A percentile compares a stretch with the other conserved stretches of the same genome.
These are phyloP conservation scores for Astragalus glycyphyllos DNA, from an alignment of 306 rosid species.

Conservation along the genomic window DNA sequence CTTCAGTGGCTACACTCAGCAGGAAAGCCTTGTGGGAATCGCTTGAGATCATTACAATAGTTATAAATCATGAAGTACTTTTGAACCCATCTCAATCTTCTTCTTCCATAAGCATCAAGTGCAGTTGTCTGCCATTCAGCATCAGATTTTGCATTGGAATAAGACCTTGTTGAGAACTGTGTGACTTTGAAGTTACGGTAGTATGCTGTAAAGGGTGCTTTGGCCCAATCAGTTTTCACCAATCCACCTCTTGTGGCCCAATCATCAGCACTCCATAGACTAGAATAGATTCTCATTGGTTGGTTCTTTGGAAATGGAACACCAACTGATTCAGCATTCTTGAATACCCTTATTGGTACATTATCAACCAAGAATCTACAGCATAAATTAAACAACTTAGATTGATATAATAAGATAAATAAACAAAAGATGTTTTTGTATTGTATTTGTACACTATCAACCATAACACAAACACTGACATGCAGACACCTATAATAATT, in stretches of 20 bases:
- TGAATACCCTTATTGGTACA: conserved; percentile 72
- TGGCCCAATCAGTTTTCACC: conserved; percentile 73
- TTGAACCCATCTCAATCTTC: conserved; percentile 61
- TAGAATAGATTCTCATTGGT: conserved; percentile 69
- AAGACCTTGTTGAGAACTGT: conserved; percentile 41
- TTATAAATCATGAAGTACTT: conserved; percentile 56
- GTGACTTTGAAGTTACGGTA: conserved; percentile 55
- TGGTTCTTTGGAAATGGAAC: conserved; percentile 69
- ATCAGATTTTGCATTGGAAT: conserved; percentile 32
- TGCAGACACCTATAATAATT: too few relatives aligned
- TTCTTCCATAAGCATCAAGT: conserved; percentile 53
- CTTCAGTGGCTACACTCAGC: conserved; percentile 44
- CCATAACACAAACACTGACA: too few relatives aligned
- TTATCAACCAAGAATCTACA: conserved; percentile 65
- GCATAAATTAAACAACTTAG: too few relatives aligned
- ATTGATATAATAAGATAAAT: too few relatives aligned
- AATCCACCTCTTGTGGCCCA: conserved; percentile 90
- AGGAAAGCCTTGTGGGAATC: conserved; percentile 63
- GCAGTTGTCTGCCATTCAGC: conserved; percentile 38
- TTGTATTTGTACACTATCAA: too few relatives aligned
- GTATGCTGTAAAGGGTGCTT: conserved; percentile 72
- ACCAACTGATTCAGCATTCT: conserved; percentile 61
- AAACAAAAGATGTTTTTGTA: too few relatives aligned
- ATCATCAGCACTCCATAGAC: conserved; percentile 78
- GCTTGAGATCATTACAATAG: conserved; percentile 53